These are phyloP conservation scores for Lagenaria siceraria DNA, from an alignment of 306 rosid genomes.

Conservation along the genomic window DNA sequence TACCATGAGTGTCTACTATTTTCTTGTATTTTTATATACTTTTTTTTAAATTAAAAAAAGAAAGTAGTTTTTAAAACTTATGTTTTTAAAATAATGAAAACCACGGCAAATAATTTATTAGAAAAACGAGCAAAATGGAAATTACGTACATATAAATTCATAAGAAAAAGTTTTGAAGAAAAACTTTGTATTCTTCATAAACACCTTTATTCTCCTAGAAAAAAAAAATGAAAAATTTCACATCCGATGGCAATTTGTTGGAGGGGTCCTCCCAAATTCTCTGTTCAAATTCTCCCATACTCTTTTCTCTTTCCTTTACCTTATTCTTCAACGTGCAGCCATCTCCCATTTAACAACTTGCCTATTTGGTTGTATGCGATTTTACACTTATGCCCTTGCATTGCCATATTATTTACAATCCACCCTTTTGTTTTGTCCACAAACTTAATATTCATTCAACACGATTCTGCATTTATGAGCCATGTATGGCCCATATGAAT, in stretches of 20 bases:
- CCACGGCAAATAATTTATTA: too few relatives aligned
- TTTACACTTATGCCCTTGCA: not conserved
- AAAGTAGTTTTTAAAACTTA: too few relatives aligned
- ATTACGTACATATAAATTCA: too few relatives aligned
- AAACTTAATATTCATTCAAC: not conserved
- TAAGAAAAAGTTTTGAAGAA: not conserved
- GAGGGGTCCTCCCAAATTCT: not conserved
- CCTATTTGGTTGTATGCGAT: not conserved
- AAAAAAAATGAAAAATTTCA: not conserved
- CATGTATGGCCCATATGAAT: not conserved
- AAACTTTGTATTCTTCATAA: not conserved
- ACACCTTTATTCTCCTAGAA: not conserved
- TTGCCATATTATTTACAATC: not conserved
- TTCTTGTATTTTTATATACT: too few relatives aligned
- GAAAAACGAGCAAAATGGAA: too few relatives aligned
- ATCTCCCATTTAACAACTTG: not conserved
- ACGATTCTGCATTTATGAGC: not conserved
- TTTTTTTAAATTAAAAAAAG: too few relatives aligned
- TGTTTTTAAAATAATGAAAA: too few relatives aligned
- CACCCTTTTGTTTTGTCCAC: not conserved
- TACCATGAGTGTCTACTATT: too few relatives aligned
- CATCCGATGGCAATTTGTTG: too few relatives aligned
- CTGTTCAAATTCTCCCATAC: not conserved
- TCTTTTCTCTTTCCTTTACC: not conserved
- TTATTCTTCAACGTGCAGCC: not conserved